phyloP scores from a whole-genome alignment of 805 yeast genomes.

The Jamesozyma jinghongensis region DNA sequence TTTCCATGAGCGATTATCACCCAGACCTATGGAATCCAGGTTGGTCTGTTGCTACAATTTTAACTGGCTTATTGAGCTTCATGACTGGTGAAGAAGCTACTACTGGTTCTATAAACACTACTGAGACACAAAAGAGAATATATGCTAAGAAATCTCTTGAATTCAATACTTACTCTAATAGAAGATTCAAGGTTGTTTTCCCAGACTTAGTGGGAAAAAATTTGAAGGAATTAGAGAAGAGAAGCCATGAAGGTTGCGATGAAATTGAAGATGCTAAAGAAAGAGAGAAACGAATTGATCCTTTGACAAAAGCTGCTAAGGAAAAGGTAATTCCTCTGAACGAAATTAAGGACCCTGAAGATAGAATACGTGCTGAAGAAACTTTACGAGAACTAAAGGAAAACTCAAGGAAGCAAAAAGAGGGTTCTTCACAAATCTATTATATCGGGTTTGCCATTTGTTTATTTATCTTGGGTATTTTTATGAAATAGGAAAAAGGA shows the following conservation, averaged over 20 bases:
- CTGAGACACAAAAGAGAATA: slow-evolving; percentile 45
- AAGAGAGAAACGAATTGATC: slow-evolving; percentile 10
- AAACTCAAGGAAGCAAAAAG: slow-evolving; percentile 5
- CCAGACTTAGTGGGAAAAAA: slow-evolving; percentile 48
- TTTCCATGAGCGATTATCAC: slow-evolving; percentile 91
- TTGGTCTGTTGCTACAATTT: slow-evolving; percentile 85
- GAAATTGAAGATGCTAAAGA: slow-evolving; percentile 4
- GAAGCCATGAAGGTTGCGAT: slow-evolving; percentile 8
- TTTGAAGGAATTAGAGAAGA: slow-evolving; percentile 18
- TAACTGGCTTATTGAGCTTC: slow-evolving; percentile 79
- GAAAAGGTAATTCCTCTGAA: slow-evolving; percentile 30
- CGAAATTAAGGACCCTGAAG: slow-evolving; percentile 55
- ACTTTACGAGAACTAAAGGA: slow-evolving; percentile 14
- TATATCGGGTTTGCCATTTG: slow-evolving; percentile 32
- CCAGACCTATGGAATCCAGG: slow-evolving; percentile 96
- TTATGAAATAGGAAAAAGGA: slow-evolving; percentile 21
- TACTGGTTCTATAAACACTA: slow-evolving; percentile 69
- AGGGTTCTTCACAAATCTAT: slow-evolving; percentile 8
- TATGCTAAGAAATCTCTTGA: slow-evolving; percentile 51
- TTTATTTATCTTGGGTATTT: slow-evolving; percentile 23
- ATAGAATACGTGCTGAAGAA: slow-evolving; percentile 46
- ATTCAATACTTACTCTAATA: slow-evolving; percentile 51
- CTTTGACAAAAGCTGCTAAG: slow-evolving; percentile 24
- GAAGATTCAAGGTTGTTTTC: slow-evolving; percentile 52
- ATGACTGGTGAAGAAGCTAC: slow-evolving; percentile 85